Evolutionary conservation across 2,329 filamentous ascomycete species (phyloP).

Genomic region (Dactylellina drechsleri): DNA sequence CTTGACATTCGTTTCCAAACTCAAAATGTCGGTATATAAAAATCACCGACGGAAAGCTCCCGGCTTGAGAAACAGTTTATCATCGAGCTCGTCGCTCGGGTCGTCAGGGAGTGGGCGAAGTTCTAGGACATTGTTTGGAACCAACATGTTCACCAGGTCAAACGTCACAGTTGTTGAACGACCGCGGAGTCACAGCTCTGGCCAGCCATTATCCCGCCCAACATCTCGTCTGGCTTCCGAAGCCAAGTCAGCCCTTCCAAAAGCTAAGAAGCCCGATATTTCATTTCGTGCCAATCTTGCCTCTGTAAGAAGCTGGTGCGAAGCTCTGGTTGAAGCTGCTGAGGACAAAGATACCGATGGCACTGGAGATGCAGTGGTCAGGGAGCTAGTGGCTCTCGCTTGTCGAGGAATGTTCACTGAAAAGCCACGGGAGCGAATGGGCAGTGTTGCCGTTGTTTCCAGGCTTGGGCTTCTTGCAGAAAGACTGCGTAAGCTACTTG

Average conservation of each 20-base stretch:
- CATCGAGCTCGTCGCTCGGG: slow-evolving; percentile 43
- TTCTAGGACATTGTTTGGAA: slow-evolving; percentile 23
- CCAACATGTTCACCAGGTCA: slow-evolving; percentile 29
- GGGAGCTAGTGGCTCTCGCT: slow-evolving; percentile 38
- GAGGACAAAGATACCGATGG: slow-evolving; percentile 52
- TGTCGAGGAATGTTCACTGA: slow-evolving; percentile 52
- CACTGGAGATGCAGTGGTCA: slow-evolving; percentile 45
- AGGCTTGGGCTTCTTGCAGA: slow-evolving; percentile 45
- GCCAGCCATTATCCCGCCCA: slow-evolving; percentile 4
- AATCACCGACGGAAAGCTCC: slow-evolving; percentile 32
- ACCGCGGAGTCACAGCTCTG: slow-evolving; percentile 22
- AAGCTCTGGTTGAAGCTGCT: slow-evolving; percentile 38
- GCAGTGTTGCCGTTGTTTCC: slow-evolving; percentile 40
- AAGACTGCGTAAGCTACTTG: slow-evolving; percentile 42
- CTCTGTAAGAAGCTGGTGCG: slow-evolving; percentile 45
- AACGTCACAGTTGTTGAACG: slow-evolving; percentile 29
- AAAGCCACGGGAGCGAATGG: slow-evolving; percentile 42
- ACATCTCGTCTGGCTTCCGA: slow-evolving; percentile 37
- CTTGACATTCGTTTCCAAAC: slow-evolving; percentile 74
- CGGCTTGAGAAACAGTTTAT: slow-evolving; percentile 22
- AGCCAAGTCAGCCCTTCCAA: slow-evolving; percentile 6
- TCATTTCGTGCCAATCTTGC: slow-evolving; percentile 43
- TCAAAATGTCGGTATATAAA: slow-evolving; percentile 66
- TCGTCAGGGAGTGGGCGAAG: slow-evolving; percentile 43
- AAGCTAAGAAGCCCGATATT: slow-evolving; percentile 36